Evolutionary conservation across 2,329 filamentous ascomycete genomes (phyloP).

Genomic region (Monilinia laxa): DNA sequence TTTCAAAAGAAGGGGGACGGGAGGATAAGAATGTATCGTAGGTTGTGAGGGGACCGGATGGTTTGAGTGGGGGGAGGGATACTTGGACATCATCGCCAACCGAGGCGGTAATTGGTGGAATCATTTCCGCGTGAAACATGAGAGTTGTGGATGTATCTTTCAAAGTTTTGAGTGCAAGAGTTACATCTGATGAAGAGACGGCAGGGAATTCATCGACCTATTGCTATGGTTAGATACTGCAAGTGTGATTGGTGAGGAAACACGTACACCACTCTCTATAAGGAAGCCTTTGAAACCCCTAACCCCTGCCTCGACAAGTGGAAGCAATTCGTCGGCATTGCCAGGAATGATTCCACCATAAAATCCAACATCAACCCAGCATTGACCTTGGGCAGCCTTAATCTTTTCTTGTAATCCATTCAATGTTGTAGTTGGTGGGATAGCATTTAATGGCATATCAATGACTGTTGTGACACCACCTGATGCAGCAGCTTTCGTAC

Average conservation of each 20-base stretch:
- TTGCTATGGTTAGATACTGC: conserved; percentile 26
- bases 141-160: conserved; percentile 81
- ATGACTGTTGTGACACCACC: conserved; percentile 95
- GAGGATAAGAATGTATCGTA: conserved; percentile 93
- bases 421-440: conserved; percentile 92
- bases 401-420: conserved; percentile 81
- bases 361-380: conserved; percentile 99
- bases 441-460: conserved; percentile 97
- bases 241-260: background rate
- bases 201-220: conserved; percentile 95
- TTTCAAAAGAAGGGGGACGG: conserved; percentile 85
- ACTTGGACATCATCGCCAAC: conserved; percentile 74
- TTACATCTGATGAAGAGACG: conserved; percentile 76
- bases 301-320: conserved; percentile 80
- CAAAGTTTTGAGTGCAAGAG: conserved; percentile 75
- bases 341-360: conserved; percentile 94
- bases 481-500: conserved; percentile 88
- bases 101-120: conserved; percentile 78
- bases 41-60: conserved; percentile 68
- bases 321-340: conserved; percentile 75
- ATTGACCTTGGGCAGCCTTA: conserved; percentile 77
- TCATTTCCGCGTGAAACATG: conserved; percentile 99
- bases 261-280: conserved; percentile 88
- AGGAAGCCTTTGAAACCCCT: conserved; percentile 97
- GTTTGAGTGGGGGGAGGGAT: conserved; percentile 67